Conservation (phyloP, 2,329 filamentous ascomycete genomes). For the Mollisia scopiformis region DNA sequence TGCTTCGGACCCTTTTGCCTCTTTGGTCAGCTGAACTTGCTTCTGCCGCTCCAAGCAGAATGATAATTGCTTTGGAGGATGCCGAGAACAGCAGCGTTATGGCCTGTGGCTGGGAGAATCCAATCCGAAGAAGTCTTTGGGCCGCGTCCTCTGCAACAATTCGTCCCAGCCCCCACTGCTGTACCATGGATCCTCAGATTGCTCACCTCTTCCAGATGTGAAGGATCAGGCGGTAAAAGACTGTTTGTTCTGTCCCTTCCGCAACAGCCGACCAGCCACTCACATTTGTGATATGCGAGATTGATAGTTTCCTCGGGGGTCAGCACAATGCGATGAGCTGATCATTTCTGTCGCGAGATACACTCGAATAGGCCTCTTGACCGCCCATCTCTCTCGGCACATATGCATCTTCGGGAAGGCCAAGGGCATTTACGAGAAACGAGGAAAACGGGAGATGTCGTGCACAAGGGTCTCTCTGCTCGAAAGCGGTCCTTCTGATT, state of each 20-base stretch:
- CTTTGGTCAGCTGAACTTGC: not conserved
- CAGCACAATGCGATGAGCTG: not conserved
- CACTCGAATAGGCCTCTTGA: not conserved
- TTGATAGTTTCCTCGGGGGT: not conserved
- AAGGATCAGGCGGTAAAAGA: slow-evolving; percentile 1
- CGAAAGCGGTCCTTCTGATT: not conserved
- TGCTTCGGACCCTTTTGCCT: not conserved
- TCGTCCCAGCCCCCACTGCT: not conserved
- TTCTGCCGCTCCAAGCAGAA: not conserved
- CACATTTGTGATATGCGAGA: not conserved
- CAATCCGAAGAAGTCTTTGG: not conserved
- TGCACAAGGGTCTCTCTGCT: not conserved
- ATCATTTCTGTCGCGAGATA: not conserved
- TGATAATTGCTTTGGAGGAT: not conserved
- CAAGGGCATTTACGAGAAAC: not conserved
- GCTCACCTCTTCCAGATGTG: not conserved
- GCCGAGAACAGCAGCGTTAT: no score
- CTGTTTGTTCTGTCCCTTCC: not conserved
- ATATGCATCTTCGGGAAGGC: not conserved
- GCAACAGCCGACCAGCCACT: not conserved
- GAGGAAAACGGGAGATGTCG: not conserved
- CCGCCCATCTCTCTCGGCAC: not conserved
- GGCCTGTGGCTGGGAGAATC: not conserved
- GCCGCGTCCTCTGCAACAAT: not conserved
- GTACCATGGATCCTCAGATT: not conserved